phyloP scores from a whole-genome alignment of 2,329 filamentous ascomycete species.

The Cladophialophora immunda region DNA sequence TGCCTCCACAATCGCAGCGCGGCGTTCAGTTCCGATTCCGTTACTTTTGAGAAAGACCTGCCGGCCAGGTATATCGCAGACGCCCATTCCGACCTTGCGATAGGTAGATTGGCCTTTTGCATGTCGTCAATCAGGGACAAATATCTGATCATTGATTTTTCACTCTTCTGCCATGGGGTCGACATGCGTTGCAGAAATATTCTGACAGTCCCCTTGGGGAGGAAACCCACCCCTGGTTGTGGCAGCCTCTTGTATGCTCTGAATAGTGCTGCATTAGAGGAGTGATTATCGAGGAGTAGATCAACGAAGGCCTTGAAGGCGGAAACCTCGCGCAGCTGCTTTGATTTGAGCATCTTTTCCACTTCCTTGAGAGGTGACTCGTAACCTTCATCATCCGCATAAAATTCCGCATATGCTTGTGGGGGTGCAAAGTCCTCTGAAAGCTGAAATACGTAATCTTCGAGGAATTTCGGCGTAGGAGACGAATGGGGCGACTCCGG shows the following conservation, averaged over 20 bases:
- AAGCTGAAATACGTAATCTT: conserved; percentile 41
- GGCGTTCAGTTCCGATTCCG: conserved; percentile 69
- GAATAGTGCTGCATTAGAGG: conserved; percentile 61
- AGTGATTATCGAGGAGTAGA: conserved; percentile 54
- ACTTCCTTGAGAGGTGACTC: conserved; percentile 43
- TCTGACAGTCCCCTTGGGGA: conserved; percentile 64
- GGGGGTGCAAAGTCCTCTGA: conserved; percentile 40
- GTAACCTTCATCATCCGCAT: conserved; percentile 34
- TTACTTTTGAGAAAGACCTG: conserved; percentile 68
- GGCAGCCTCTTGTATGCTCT: conserved; percentile 62
- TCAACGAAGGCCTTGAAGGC: conserved; percentile 46
- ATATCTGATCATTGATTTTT: conserved; percentile 78
- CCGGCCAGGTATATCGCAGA: conserved; percentile 81
- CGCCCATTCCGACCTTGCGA: conserved; percentile 80
- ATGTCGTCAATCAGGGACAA: conserved; percentile 85
- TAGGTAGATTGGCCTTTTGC: conserved; percentile 73
- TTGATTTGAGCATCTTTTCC: conserved; percentile 48
- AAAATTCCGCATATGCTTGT: conserved; percentile 34
- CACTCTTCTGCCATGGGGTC: conserved; percentile 63
- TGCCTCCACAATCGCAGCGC: conserved; percentile 83
- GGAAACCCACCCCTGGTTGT: conserved; percentile 61
- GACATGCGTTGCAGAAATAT: conserved; percentile 74
- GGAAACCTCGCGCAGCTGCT: conserved; percentile 38
- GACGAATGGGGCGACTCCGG: conserved; percentile 40
- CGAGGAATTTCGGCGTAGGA: conserved; percentile 38